Conservation (phyloP, 2,329 filamentous ascomycete genomes). For the Aspergillus sp. region DNA sequence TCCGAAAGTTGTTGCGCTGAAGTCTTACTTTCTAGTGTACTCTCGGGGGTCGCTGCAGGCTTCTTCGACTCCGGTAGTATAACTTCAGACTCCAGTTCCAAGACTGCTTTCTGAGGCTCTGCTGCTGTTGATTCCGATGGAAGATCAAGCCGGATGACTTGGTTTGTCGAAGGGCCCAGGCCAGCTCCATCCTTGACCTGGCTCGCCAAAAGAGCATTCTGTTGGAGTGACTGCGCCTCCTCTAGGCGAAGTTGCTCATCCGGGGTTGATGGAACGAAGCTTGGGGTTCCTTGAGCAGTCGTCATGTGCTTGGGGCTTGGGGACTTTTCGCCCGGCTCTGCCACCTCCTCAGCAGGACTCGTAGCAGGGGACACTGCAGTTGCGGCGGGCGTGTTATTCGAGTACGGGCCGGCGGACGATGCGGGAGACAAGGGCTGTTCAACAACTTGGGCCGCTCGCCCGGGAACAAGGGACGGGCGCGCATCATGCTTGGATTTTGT, state of each 20-base stretch:
- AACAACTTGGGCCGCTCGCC: conserved; percentile 26
- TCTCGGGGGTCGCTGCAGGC: conserved; percentile 17
- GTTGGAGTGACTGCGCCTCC: conserved; percentile 54
- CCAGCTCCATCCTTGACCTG: conserved; percentile 26
- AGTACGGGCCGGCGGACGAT: conserved; percentile 72
- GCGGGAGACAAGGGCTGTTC: conserved; percentile 55
- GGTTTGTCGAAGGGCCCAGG: conserved; percentile 27
- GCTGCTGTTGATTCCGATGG: conserved; percentile 15
- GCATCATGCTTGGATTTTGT: conserved; percentile 34
- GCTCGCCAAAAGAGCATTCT: conserved; percentile 28
- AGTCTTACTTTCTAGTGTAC: conserved; percentile 21
- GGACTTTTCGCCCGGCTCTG: conserved; percentile 51
- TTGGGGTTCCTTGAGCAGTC: conserved; percentile 30
- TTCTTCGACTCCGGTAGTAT: conserved; percentile 20
- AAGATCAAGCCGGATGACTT: conserved; percentile 33
- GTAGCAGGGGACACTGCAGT: conserved; percentile 73
- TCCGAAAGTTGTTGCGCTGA: conserved; percentile 22
- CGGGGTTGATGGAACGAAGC: conserved; percentile 53
- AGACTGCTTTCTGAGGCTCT: conserved; percentile 27
- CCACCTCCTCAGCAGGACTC: conserved; percentile 69
- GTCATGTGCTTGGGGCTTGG: conserved; percentile 31
- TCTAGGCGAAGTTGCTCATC: conserved; percentile 63
- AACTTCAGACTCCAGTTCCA: conserved; percentile 17
- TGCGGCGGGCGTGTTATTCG: conserved; percentile 71
- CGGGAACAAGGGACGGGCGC: conserved; percentile 34